Base-by-base conservation (phyloP, 169 alveolate genomes). In the Amoebophrya sp. region DNA sequence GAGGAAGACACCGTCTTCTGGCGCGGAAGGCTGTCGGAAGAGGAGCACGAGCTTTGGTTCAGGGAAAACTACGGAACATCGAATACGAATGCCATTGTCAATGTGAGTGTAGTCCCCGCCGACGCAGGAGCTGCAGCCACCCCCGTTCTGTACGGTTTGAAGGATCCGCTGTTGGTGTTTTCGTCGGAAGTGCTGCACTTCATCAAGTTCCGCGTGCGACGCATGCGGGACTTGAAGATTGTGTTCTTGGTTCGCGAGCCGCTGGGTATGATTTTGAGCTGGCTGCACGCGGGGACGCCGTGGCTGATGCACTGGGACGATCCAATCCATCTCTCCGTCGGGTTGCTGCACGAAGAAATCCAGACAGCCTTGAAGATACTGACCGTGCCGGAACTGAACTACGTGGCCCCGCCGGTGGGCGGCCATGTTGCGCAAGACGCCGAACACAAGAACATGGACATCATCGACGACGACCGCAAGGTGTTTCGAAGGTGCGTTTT, bases 281-380 rank as follows among this genome's bases (percentile, higher is more conserved):
- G 78, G 78, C 26, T 58, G 78, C 78, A 58, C 34, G 78, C 78
- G 78, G 78, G 78, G 23, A 58, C 78, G 78, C 78, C 78, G 34
- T 58, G 78, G 78, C 78, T 58, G 39, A 58, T 58, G 78, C 78
- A 58, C 78, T 58, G 78, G 78, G 78, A 58, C 78, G 78, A 58
- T 16, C 78, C 78, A 1, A 58, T 58, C 2, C 78, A 58, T n/a
- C 23, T 58, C 34, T 23, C 38, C 78, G 78, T 58, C 26, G 78
- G 78, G 34, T n/a, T 58, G 39, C 23, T 58, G 39, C 78, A 58
- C 78, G 78, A 58, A 58, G 39, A 58, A n/a, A 58, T 58, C 26
- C 78, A 58, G n/a, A n/a, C n/a, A n/a, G n/a, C n/a, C n/a, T n/a
- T n/a, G n/a, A n/a, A n/a, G n/a, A n/a, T n/a, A n/a, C n/a, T n/a